Evolutionary conservation across 2,329 filamentous ascomycete species (phyloP).

Genomic region (Fusarium anguioides): DNA sequence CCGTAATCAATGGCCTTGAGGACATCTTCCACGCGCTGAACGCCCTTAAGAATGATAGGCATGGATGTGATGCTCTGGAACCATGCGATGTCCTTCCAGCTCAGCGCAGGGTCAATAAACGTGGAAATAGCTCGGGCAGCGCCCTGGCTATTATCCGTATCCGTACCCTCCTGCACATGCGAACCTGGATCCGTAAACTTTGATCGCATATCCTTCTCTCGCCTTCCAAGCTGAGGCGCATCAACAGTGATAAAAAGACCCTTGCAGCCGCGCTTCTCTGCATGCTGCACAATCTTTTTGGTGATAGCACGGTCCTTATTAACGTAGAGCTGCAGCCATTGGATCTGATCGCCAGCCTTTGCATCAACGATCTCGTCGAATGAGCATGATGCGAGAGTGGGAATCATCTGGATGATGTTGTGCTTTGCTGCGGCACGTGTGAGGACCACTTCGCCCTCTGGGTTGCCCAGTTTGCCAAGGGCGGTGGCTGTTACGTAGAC

Average conservation of each 20-base stretch:
- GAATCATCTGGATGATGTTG: conserved; percentile 97
- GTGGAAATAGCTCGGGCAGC: conserved; percentile 93
- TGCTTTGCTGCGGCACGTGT: conserved; percentile 87
- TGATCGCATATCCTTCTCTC: conserved; percentile 97
- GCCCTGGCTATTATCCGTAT: conserved; percentile 88
- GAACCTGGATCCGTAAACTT: conserved; percentile 89
- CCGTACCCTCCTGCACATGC: conserved; percentile 80
- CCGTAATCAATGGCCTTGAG: conserved; percentile 84
- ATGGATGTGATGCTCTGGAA: conserved; percentile 90
- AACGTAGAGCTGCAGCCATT: conserved; percentile 98
- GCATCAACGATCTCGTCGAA: conserved; percentile 98
- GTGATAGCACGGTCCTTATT: conserved; percentile 96
- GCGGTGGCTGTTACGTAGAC: conserved; percentile 98
- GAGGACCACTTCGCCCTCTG: conserved; percentile 92
- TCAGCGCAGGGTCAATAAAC: conserved; percentile 95
- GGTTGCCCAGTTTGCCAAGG: conserved; percentile 92
- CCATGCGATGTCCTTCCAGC: conserved; percentile 95
- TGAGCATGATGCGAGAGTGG: conserved; percentile 93
- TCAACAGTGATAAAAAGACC: conserved; percentile 99
- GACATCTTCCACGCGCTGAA: conserved; percentile 96
- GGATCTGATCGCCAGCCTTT: conserved; percentile 78
- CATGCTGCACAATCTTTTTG: conserved; percentile 88
- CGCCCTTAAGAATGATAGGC: conserved; percentile 96
- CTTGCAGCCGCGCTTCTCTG: conserved; percentile 90
- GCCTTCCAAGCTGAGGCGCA: conserved; percentile 90